Evolutionary conservation across 139 green algal genomes (phyloP).

Genomic region (Marvania coccoides): DNA sequence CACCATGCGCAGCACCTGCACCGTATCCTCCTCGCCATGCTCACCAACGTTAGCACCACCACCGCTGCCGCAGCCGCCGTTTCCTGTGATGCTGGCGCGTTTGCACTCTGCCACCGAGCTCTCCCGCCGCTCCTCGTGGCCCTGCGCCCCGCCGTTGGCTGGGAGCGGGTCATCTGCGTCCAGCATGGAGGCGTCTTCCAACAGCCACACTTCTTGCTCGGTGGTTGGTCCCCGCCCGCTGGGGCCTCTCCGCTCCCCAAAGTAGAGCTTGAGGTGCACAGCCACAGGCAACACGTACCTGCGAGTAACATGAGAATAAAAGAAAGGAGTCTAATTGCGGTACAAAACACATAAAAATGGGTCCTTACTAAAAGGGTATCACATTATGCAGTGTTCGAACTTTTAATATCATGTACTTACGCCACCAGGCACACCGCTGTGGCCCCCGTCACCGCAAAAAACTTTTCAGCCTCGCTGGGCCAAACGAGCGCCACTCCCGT

Average conservation of each 20-base stretch:
- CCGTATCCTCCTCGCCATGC: neutral
- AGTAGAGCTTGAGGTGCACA: conserved; percentile 33
- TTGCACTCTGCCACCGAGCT: neutral
- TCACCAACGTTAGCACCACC: neutral
- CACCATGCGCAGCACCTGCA: neutral
- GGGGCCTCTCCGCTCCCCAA: neutral
- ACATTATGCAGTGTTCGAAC: too few species aligned
- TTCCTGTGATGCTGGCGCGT: too few species aligned
- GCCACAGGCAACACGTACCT: conserved; percentile 40
- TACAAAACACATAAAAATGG: too few species aligned
- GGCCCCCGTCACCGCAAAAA: conserved; percentile 41
- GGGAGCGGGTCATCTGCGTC: too few species aligned
- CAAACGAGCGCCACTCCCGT: conserved; percentile 37
- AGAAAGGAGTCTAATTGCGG: too few species aligned
- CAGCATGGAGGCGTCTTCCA: neutral
- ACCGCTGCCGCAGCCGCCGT: neutral
- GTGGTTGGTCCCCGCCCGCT: neutral
- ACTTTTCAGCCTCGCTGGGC: conserved; percentile 38
- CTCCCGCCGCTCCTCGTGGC: neutral
- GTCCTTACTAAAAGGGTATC: too few species aligned
- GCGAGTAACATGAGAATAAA: too few species aligned
- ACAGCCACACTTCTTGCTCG: neutral
- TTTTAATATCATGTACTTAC: too few species aligned
- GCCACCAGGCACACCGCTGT: conserved; percentile 39
- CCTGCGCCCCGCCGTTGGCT: neutral